phyloP scores from a whole-genome alignment of 805 yeast genomes.

The Candida sonorensis region DNA sequence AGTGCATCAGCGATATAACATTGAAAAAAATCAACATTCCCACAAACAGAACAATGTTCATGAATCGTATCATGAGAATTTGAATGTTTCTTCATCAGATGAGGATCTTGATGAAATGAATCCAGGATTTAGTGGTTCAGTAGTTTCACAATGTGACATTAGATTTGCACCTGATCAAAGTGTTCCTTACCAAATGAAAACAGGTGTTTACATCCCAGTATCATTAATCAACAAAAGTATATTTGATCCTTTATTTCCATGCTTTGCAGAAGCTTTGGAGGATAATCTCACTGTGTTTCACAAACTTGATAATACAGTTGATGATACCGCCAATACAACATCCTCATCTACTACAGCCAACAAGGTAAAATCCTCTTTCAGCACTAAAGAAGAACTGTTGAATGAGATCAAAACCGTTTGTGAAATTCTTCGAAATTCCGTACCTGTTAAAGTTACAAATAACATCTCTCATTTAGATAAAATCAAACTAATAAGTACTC shows the following conservation, averaged over 20 bases:
- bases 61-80: too few species aligned
- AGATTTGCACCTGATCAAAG: background rate
- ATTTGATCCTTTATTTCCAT: constrained; percentile 9
- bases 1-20: too few species aligned
- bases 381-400: constrained; percentile 13
- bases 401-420: constrained; percentile 7
- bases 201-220: constrained; percentile 7
- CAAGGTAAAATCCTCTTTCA: too few species aligned
- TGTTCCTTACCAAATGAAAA: constrained; percentile 2
- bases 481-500: constrained; percentile 10
- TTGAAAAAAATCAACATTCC: too few species aligned
- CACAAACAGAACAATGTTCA: too few species aligned
- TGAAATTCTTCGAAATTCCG: constrained; percentile 7
- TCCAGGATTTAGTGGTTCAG: background rate
- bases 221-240: constrained; percentile 7
- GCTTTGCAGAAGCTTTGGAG: too few species aligned
- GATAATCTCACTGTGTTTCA: too few species aligned
- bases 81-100: too few species aligned
- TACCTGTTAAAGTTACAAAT: constrained; percentile 9
- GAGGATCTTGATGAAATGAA: too few species aligned
- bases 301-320: too few species aligned
- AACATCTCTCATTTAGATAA: constrained; percentile 15
- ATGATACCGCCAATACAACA: too few species aligned
- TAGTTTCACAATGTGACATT: background rate
- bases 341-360: too few species aligned